Evolutionary conservation across 257 asterid genomes (phyloP), one percentile per base, ranked within the genome.

Genomic region (Paraleonurus japonicus): DNA sequence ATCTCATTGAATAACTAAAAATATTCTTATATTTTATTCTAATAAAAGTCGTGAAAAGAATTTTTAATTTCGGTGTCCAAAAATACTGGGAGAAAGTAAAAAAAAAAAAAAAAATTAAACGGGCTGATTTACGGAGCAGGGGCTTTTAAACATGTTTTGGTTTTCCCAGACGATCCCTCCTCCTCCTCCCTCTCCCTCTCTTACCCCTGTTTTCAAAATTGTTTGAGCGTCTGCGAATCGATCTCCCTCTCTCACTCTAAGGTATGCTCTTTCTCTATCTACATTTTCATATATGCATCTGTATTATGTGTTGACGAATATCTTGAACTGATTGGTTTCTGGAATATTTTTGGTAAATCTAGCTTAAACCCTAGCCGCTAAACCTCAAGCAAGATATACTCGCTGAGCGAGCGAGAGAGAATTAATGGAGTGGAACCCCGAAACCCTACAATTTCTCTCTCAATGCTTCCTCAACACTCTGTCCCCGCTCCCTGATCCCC

Each of bases 401-500:
- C 32, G 6, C 67, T 7, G 55, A 47, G 71, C 30, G 70, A 43
- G n/a, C n/a, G 76, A 68, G 69, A 28, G 57, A 33, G 20, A 47
- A 47, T n/a, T 61, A 20, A 90, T 89, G 99, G 98, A 89, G 80
- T 85, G 95, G 96, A 88, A 84, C 73, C 72, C 89, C 0, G 93
- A 88, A 82, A 85, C 96, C 77, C 87, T 85, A 4, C 81, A 86
- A 43, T 77, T 86, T 69, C 89, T 91, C 4, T 91, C 98, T 0
- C 90, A 91, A 57, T 95, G 95, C 71, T 95, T 92, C 82, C 82
- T 86, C 61, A 85, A 87, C 78, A 87, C 98, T 0, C 85, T 92
- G 16, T 88, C 96, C n/a, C 96, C 90, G 0, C 84, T 76, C 45
- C 89, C 92, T 0, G 90, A 84, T 39, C 96, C 94, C 35, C 96